Percentiles rank a stretch among this genome's conserved stretches.
phyloP scores from a whole-genome alignment of 208 protist genomes.

The Zelonia costaricensis region DNA sequence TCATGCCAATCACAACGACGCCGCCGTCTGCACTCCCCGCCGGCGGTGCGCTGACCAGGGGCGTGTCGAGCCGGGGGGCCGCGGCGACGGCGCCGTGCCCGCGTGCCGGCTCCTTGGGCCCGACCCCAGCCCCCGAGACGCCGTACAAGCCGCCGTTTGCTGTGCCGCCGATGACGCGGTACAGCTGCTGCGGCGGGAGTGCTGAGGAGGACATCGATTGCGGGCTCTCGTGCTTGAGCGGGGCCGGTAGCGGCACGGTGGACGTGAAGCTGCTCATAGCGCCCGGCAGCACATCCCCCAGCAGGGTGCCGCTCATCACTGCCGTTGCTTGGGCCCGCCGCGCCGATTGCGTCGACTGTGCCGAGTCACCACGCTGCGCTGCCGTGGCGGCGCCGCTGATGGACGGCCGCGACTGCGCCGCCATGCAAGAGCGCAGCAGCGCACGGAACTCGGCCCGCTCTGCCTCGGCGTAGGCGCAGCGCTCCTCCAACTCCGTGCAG shows the following conservation, averaged over 20 bases:
- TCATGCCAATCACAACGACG: slow-evolving; percentile 42
- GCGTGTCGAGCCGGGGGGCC: not conserved
- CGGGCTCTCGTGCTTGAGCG: too few relatives aligned
- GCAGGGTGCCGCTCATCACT: too few relatives aligned
- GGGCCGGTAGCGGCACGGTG: too few relatives aligned
- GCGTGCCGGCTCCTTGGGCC: not conserved
- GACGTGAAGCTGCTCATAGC: too few relatives aligned
- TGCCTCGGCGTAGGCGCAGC: slow-evolving; percentile 71
- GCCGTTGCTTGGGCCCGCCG: too few relatives aligned
- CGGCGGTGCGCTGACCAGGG: not conserved
- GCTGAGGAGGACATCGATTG: too few relatives aligned
- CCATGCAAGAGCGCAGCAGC: slow-evolving; percentile 50
- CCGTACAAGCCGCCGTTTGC: slow-evolving; percentile 15
- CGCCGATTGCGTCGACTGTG: too few relatives aligned
- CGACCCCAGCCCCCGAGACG: not conserved
- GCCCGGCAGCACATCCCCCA: too few relatives aligned
- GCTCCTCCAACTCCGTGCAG: slow-evolving; percentile 71
- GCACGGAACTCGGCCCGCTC: slow-evolving; percentile 73
- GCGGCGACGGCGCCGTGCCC: not conserved
- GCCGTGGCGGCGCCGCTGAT: not conserved
- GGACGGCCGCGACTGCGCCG: slow-evolving; percentile 6
- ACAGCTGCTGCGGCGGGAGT: slow-evolving; percentile 20
- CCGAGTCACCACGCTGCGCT: not conserved
- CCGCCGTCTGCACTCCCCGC: not conserved
- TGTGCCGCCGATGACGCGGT: slow-evolving; percentile 11